Base-by-base conservation (phyloP, 1,139 yeast genomes). In the Yueomyces sp. region DNA sequence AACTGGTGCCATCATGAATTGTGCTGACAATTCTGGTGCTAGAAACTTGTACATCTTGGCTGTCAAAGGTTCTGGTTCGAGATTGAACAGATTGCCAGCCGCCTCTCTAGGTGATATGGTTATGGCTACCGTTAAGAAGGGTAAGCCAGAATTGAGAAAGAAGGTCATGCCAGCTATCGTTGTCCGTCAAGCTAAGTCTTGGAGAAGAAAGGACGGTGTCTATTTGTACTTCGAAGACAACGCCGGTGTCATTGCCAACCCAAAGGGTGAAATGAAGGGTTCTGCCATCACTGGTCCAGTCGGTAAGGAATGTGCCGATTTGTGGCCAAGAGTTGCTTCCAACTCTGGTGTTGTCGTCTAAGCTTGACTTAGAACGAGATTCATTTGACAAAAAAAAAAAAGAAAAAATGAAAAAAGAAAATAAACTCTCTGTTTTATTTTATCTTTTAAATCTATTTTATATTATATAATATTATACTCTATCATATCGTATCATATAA, bases 221-320 rank as follows among this genome's bases (percentile, higher is more conserved):
- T 93, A 72, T 87, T 86, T 93, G 72, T 93, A 93, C 89, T 93
- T 93, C 66, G 99, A 93, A 81, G 99, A 93, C 77, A 93, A 93
- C 69, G 99, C 99, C 58, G 99, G 99, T 82, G 99, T 93, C 72
- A 93, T 93, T 68, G 98, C 91, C 70, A 93, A 93, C 78, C 98
- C 99, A 70, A 93, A 93, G 91, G 99, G 99, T 79, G 99, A 93
- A 77, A 93, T 93, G 98, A 93, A 93, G 81, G 99, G 99, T 75
- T 93, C 98, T 62, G 98, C 98, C 67, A 91, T 93, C 70, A 93
- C 98, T 67, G 99, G 99, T 73, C 98, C 99, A 66, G 99, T 93
- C 68, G 98, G 96, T 73, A 93, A 91, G 80, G 99, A 93, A 79
- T 91, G 98, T 78, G 98, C 99, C 70, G 99, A 93, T 70, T 84